Evolutionary conservation across 306 rosid genomes (phyloP), one percentile per base, ranked within the genome.

Genomic region (Arachis hypogaea): DNA sequence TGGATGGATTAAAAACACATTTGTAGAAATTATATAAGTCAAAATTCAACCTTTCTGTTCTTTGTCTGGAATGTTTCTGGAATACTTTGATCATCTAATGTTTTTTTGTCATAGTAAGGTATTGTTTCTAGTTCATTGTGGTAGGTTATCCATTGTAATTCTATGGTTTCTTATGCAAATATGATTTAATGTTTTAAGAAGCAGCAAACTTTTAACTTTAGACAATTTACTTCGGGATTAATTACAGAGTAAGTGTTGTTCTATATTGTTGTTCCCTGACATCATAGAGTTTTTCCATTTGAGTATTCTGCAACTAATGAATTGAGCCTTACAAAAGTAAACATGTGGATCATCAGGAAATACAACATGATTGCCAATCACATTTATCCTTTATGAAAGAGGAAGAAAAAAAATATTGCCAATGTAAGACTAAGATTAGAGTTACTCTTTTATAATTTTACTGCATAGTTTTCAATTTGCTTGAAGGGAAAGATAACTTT

Each of bases 1-100:
- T 78, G 14, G 50, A 50, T 68, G 83, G 74, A 69, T 36, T 11
- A 78, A 29, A 59, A 74, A 36, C 58, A 36, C 58, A 44, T 18
- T 5, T 69, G 52, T 65, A 73, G 55, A 63, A 33, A 36, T 66
- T 51, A 12, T 77, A 47, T 7, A 38, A 46, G 70, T 41, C 10
- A 44, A 61, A 43, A 36, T 68, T 57, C 30, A 29, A 29, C 60
- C 11, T 7, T 33, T 77, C 7, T 43, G 11, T 29, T 63, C 16
- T 43, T 18, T 52, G 51, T 82, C 47, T 66, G 50, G 56, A 11
- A 36, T 54, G 63, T 16, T 18, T 18, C 11, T 28, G 11, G 55
- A 28, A 59, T 69, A 36, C 44, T 49, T 59, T 11, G 65, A 45
- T 16, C 8, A 3, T 59, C 66, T 16, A 71, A 56, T 71, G 66